A percentile compares a stretch with the other conserved stretches of the same genome.
Evolutionary conservation across 2,329 filamentous ascomycete species (phyloP).

Genomic region (Alternaria ethzedia): DNA sequence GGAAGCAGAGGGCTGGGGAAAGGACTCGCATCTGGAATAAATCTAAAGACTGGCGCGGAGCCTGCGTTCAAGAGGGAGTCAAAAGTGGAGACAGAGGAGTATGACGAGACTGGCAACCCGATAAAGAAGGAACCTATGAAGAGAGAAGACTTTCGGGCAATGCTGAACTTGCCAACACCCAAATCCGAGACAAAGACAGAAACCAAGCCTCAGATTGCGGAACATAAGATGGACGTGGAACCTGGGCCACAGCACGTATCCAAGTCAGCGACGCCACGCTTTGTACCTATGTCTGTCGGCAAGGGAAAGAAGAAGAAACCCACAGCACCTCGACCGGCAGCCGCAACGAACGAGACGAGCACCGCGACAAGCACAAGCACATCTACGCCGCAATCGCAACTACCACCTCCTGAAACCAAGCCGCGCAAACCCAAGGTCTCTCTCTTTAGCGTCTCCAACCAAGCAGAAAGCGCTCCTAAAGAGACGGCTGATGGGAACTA

Average conservation of each 20-base stretch:
- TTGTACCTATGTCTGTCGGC: slow-evolving; percentile 85
- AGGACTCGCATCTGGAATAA: slow-evolving; percentile 64
- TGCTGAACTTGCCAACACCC: slow-evolving; percentile 44
- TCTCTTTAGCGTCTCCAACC: slow-evolving; percentile 69
- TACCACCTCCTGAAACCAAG: slow-evolving; percentile 25
- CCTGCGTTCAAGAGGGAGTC: slow-evolving; percentile 78
- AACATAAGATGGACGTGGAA: slow-evolving; percentile 45
- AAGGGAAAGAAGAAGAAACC: slow-evolving; percentile 65
- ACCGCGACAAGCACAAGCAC: slow-evolving; percentile 1
- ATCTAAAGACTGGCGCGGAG: slow-evolving; percentile 80
- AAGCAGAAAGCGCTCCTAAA: slow-evolving; percentile 38
- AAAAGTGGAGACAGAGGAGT: slow-evolving; percentile 43
- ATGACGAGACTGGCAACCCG: slow-evolving; percentile 46
- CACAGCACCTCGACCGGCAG: slow-evolving; percentile 13
- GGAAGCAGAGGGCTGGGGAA: slow-evolving; percentile 45
- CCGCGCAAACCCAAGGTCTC: slow-evolving; percentile 66
- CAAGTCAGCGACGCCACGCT: slow-evolving; percentile 79
- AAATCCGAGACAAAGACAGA: slow-evolving; percentile 44
- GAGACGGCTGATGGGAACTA: slow-evolving; percentile 38
- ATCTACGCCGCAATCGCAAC: slow-evolving; percentile 3
- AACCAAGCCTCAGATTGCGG: background rate
- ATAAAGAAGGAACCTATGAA: slow-evolving; percentile 36
- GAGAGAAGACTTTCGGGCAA: slow-evolving; percentile 40
- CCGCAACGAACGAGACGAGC: background rate
- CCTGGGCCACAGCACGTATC: slow-evolving; percentile 62